Conservation (phyloP, 805 yeast genomes). For the Saccharomycopsis synnaedendra region DNA sequence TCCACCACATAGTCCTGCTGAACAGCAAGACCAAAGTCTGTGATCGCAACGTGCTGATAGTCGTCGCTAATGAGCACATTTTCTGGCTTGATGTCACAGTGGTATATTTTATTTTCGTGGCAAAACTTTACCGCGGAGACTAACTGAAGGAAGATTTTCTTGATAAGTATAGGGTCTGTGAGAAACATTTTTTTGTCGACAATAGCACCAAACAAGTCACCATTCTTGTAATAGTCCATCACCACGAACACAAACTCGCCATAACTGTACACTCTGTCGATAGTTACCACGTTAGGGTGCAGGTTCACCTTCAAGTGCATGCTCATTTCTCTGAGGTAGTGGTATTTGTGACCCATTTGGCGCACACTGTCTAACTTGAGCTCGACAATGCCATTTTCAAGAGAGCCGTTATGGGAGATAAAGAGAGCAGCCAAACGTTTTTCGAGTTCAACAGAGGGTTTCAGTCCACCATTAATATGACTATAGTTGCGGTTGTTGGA, state of each 20-base stretch:
- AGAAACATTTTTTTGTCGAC: constrained; percentile 60
- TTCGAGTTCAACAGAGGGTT: constrained; percentile 16
- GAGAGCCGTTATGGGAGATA: constrained; percentile 18
- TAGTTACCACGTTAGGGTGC: constrained; percentile 69
- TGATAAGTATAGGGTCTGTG: constrained; percentile 38
- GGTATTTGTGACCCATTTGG: constrained; percentile 21
- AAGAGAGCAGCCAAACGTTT: constrained; percentile 16
- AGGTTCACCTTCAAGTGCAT: constrained; percentile 64
- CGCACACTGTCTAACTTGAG: constrained; percentile 27
- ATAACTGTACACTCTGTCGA: constrained; percentile 54
- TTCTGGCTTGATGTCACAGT: constrained; percentile 94
- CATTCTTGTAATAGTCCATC: constrained; percentile 79
- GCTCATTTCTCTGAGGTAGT: constrained; percentile 48
- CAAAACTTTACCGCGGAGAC: constrained; percentile 75
- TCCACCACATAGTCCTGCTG: constrained; percentile 44
- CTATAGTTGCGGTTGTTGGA: constrained; percentile 12
- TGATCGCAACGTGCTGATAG: constrained; percentile 47
- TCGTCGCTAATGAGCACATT: constrained; percentile 61
- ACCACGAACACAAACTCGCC: constrained; percentile 42
- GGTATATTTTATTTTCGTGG: constrained; percentile 75
- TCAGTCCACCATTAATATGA: constrained; percentile 21
- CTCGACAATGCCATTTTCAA: constrained; percentile 18
- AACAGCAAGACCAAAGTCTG: constrained; percentile 88
- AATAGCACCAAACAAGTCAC: constrained; percentile 79
- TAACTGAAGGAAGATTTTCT: constrained; percentile 60